Conservation (phyloP, 352 stramenopile genomes). For the Phytopythium boreale region DNA sequence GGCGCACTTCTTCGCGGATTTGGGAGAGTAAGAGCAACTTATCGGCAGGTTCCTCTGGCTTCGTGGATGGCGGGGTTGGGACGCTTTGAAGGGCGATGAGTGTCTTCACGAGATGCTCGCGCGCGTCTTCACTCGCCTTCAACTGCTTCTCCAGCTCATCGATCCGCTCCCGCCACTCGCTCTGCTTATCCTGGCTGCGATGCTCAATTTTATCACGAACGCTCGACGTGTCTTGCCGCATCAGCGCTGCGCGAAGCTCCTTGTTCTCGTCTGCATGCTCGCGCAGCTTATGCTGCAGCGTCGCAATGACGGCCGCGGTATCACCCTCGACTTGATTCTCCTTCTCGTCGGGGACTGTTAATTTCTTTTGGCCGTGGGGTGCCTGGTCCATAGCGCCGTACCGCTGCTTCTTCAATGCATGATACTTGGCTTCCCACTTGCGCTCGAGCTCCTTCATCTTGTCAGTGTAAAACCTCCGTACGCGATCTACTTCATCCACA, state of each 20-base stretch:
- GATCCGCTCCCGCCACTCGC: conserved; percentile 15
- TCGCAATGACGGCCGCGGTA: not conserved
- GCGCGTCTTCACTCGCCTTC: conserved; percentile 64
- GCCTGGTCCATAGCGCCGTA: conserved; percentile 6
- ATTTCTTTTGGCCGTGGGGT: not conserved
- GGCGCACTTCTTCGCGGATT: conserved; percentile 1
- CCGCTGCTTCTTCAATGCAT: conserved; percentile 48
- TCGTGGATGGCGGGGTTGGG: not conserved
- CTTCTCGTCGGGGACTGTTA: not conserved
- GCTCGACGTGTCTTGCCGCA: not conserved
- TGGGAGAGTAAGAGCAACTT: not conserved
- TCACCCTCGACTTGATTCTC: not conserved
- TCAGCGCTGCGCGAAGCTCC: not conserved
- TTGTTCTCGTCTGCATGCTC: not conserved
- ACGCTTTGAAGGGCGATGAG: conserved; percentile 42
- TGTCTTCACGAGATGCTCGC: conserved; percentile 52
- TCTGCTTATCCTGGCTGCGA: not conserved
- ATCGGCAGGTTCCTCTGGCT: not conserved
- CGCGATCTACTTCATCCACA: conserved; percentile 18
- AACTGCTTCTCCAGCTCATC: conserved; percentile 41
- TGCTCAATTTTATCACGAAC: not conserved
- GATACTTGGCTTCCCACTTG: conserved; percentile 73
- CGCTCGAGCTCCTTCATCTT: conserved; percentile 77
- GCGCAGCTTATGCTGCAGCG: not conserved
- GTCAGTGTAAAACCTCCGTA: conserved; percentile 67